A percentile compares a stretch with the other conserved stretches of the same genome.
Evolutionary conservation across 345 rosid genomes (phyloP).

Genomic region (Eucalyptus sideroxylon): DNA sequence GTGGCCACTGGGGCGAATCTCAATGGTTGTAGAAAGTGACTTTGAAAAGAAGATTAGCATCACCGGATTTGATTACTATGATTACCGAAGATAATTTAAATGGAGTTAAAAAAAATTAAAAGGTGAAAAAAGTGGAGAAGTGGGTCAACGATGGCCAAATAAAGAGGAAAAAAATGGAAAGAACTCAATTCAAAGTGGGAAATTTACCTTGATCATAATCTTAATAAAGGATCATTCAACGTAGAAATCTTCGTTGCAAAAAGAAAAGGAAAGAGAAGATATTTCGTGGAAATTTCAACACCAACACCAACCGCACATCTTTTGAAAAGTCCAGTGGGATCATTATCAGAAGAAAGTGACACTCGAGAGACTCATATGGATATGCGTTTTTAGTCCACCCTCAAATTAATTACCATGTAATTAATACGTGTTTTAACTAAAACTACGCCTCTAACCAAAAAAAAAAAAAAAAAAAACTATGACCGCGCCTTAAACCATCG

Average conservation of each 20-base stretch:
- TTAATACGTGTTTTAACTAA: neutral
- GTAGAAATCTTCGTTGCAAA: neutral
- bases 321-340: neutral
- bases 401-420: neutral
- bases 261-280: neutral
- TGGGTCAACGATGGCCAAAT: conserved; percentile 35
- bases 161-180: neutral
- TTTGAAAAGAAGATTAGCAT: neutral
- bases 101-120: neutral
- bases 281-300: neutral
- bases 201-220: neutral
- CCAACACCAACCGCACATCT: neutral
- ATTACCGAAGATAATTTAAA: neutral
- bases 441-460: rapidly evolving
- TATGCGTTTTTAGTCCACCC: neutral
- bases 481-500: too few species aligned
- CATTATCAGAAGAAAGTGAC: neutral
- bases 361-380: neutral
- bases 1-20: too few species aligned
- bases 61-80: neutral
- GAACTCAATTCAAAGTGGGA: neutral
- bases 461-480: too few species aligned
- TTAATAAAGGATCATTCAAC: neutral
- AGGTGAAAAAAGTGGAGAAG: neutral
- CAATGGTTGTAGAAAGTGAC: neutral